Conservation (phyloP, 495 filamentous ascomycete genomes). For the Rhypophila decipiens region DNA sequence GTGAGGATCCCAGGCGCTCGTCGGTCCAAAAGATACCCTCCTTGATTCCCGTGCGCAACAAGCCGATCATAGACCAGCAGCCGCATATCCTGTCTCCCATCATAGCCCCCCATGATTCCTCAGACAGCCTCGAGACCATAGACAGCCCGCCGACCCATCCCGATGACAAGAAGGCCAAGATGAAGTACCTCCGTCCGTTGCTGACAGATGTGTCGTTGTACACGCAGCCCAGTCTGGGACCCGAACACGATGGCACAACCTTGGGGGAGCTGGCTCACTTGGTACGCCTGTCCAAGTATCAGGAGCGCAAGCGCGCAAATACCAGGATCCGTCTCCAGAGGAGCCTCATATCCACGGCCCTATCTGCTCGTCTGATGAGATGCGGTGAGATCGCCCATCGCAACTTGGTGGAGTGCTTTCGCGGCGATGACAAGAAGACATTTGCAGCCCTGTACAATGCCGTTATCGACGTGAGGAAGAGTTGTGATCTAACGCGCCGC, state of each 20-base stretch:
- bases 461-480: conserved; percentile 79
- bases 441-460: conserved; percentile 86
- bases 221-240: conserved; percentile 40
- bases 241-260: conserved; percentile 50
- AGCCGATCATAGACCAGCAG: conserved; percentile 41
- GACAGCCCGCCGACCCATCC: conserved; percentile 8
- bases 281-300: conserved; percentile 64
- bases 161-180: conserved; percentile 21
- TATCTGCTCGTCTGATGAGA: conserved; percentile 72
- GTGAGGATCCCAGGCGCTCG: conserved; percentile 33
- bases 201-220: conserved; percentile 47
- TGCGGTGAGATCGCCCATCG: conserved; percentile 72
- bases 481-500: conserved; percentile 64
- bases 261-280: conserved; percentile 66
- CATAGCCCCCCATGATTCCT: conserved; percentile 17
- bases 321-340: conserved; percentile 60
- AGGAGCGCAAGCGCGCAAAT: conserved; percentile 63
- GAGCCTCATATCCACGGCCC: conserved; percentile 63
- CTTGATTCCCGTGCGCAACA: conserved; percentile 28
- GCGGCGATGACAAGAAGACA: conserved; percentile 79
- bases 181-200: conserved; percentile 34
- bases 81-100: conserved; percentile 19
- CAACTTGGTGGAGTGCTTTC: conserved; percentile 81
- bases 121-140: conserved; percentile 17
- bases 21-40: conserved; percentile 30